These are phyloP conservation scores for Hebeloma cylindrosporum DNA, from an alignment of 768 basidiomycete genomes.

Conservation along the genomic window DNA sequence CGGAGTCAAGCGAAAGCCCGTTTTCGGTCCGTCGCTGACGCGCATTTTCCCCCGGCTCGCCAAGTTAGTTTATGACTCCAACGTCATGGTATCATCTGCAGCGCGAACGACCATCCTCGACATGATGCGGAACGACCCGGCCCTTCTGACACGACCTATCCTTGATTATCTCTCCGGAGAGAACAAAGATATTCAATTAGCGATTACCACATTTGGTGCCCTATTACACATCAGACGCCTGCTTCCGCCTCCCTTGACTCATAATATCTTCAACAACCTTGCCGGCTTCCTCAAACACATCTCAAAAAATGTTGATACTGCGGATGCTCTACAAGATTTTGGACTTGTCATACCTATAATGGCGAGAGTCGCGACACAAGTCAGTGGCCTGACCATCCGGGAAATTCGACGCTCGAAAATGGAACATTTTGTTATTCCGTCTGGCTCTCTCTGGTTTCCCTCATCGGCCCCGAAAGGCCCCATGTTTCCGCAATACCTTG, in stretches of 20 bases:
- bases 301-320: conserved; percentile 42
- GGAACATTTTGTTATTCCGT: conserved; percentile 66
- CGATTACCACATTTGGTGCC: conserved; percentile 52
- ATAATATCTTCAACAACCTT: conserved; percentile 69
- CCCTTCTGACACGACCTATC: conserved; percentile 59
- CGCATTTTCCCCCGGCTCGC: conserved; percentile 55
- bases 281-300: conserved; percentile 63
- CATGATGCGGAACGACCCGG: conserved; percentile 74
- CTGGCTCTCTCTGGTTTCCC: conserved; percentile 70
- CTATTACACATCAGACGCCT: conserved; percentile 55
- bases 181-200: conserved; percentile 43
- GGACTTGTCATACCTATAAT: conserved; percentile 58
- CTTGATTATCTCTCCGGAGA: conserved; percentile 60
- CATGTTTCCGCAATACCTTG: conserved; percentile 58
- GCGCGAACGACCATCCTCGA: conserved; percentile 61
- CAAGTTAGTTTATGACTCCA: conserved; percentile 49
- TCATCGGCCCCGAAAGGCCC: conserved; percentile 51
- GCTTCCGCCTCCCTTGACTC: conserved; percentile 64
- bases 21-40: conserved; percentile 65
- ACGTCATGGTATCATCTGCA: conserved; percentile 52
- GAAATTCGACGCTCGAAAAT: conserved; percentile 74
- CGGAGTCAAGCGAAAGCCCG: conserved; percentile 56
- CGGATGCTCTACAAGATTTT: conserved; percentile 50
- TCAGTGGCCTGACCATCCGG: conserved; percentile 69
- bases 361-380: conserved; percentile 57